Percentiles rank a stretch among this genome's conserved stretches.
Conservation (phyloP, 768 basidiomycete genomes). For the Collybia sordida region DNA sequence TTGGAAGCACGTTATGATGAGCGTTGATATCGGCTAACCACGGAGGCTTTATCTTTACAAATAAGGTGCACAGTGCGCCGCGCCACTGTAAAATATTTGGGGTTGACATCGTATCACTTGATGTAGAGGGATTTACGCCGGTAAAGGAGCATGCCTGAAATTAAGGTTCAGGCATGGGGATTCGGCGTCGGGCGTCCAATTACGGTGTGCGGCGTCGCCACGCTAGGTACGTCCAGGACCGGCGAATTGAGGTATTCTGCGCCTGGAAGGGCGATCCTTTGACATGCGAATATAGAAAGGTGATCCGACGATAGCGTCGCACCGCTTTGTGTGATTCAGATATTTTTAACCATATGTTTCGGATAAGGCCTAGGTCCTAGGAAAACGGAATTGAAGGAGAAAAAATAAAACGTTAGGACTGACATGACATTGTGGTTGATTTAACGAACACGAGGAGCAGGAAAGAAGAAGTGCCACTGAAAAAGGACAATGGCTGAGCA, state of each 20-base stretch:
- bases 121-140: slow-evolving; percentile 18
- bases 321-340: neutral
- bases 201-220: neutral
- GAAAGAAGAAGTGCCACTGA: neutral
- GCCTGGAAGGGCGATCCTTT: neutral
- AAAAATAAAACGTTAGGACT: neutral
- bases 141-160: slow-evolving; percentile 5
- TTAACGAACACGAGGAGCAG: slow-evolving; percentile 1
- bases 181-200: slow-evolving; percentile 6
- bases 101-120: neutral
- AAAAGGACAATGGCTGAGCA: slow-evolving; percentile 5
- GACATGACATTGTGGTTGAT: no score
- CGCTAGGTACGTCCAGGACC: neutral
- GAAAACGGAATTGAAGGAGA: neutral
- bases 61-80: neutral
- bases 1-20: no score
- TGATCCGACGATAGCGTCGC: slow-evolving; percentile 1
- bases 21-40: neutral
- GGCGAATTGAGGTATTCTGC: neutral
- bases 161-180: slow-evolving; percentile 6
- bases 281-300: neutral
- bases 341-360: no score
- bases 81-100: neutral
- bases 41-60: neutral
- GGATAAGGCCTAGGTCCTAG: no score